Evolutionary conservation across 2,329 filamentous ascomycete species (phyloP), one percentile per base, ranked within the genome.

Genomic region (Orbilia blumenaviensis): DNA sequence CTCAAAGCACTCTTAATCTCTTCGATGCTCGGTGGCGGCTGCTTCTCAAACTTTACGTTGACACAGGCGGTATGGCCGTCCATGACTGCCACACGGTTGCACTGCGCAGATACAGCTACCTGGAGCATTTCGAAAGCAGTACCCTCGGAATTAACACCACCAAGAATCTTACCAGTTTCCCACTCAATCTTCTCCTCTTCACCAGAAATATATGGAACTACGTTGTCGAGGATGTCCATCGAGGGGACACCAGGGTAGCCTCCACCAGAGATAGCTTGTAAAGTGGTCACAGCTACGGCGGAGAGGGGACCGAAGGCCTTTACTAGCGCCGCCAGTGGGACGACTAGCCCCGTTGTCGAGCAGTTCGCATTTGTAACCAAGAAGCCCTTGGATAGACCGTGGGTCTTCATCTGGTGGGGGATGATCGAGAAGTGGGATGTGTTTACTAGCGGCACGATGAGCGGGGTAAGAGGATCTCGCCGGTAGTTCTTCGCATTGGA

Each of bases 401-500:
- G 88, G 46, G 91, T 87, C 81, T 89, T 86, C 78, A 92, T 88
- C 85, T 98, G 94, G 84, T 96, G 90, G n/a, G 91, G 90, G 82
- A 98, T 94, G 77, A 97, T 87, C 81, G 91, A 88, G 80, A 97
- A 88, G 84, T 98, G 94, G 46, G 88, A 84, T 10, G 96, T 89
- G 86, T 98, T 98, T 83, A 98, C 94, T 18, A 93, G 97, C 0
- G 95, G 95, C 7, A 98, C 94, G 78, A 98, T 92, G 81, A 98
- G 89, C 9, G 95, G 95, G 1, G 97, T 93, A 56, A 94, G 86
- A 18, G 93, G 93, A 82, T 97, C 90, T 82, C 91, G 91, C 80
- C 95, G 91, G 87, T 97, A 93, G 88, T 97, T 98, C 85, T 97
- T 97, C 61, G 95, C 94, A 84, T 98, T 99, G 81, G 93, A 97